Percentiles rank a stretch among this genome's conserved stretches.
Evolutionary conservation across 768 basidiomycete genomes (phyloP).

Genomic region (Termitomyces sp.): DNA sequence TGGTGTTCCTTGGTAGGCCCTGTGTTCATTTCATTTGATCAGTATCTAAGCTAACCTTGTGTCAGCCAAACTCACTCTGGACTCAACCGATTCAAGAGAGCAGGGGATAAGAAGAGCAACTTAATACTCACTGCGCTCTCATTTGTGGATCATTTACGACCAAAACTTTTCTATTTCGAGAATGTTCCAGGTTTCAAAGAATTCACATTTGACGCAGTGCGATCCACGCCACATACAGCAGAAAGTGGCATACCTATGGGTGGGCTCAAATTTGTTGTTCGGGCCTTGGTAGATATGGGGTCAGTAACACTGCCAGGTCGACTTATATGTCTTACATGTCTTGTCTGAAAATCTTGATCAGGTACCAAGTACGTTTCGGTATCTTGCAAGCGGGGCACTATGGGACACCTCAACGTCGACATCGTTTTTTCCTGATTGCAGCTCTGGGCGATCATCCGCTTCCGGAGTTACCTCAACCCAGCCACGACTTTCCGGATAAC

Average conservation of each 20-base stretch:
- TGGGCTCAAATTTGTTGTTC: conserved; percentile 61
- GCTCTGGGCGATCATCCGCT: conserved; percentile 35
- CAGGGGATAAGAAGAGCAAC: conserved; percentile 63
- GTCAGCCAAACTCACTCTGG: conserved; percentile 67
- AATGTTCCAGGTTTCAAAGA: conserved; percentile 49
- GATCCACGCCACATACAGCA: conserved; percentile 37
- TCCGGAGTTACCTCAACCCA: conserved; percentile 50
- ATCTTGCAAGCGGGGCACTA: conserved; percentile 51
- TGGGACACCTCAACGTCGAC: conserved; percentile 50
- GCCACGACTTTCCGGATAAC: conserved; percentile 42
- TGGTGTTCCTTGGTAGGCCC: conserved; percentile 69
- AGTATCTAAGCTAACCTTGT: neutral
- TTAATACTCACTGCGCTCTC: conserved; percentile 59
- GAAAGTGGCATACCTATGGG: conserved; percentile 69
- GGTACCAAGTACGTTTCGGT: conserved; percentile 49
- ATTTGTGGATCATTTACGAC: conserved; percentile 41
- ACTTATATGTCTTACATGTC: neutral
- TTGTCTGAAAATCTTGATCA: conserved; percentile 14
- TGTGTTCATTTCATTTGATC: neutral
- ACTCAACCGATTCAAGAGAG: conserved; percentile 66
- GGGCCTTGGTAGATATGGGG: conserved; percentile 63
- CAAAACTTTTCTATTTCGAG: conserved; percentile 41
- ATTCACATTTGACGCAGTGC: conserved; percentile 35
- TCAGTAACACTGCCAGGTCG: conserved; percentile 22
- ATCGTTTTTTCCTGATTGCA: conserved; percentile 51